Base-by-base conservation (phyloP, 2,329 filamentous ascomycete species). In the Hypoxylon rubiginosum region DNA sequence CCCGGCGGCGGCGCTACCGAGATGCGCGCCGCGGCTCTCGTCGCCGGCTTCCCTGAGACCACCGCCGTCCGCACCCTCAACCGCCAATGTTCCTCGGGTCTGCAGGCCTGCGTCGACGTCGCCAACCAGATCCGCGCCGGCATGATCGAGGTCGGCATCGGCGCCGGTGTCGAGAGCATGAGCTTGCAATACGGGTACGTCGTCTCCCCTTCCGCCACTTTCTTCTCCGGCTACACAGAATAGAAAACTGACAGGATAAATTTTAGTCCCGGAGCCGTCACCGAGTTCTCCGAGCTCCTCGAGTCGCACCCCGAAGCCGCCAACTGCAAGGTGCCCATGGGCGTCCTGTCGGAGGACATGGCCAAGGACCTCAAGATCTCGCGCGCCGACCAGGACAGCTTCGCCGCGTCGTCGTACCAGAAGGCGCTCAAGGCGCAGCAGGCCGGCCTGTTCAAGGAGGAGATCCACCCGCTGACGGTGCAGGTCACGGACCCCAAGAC, bases 241-340 rank as follows among this genome's bases (percentile, higher is more conserved):
- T 15, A 58, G 28, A 39, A 28, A 7, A 69, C 53, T 36, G 52
- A 11, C 11, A 45, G 17, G 15, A 13, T 43, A 59, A 43, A 43
- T 19, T 2, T 11, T 72, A 92, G 90, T 34, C 94, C 95, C 24
- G 85, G 84, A 48, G 96, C 96, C 67, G 95, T 98, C 15, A 88
- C 90, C 67, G 96, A 98, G 81, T 97, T 98, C 86, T 96, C 92
- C 30, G 93, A 97, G 53, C 87, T 93, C 57, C 89, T 98, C 69
- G 92, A 97, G 77, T 87, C 84, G 74, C 87, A 95, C 84, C 86
- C 89, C 70, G 91, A 96, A 78, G 88, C 94, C 24, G 92, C 92
- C 75, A 97, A 97, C 87, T 99, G 96, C 90, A 97, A 97, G 84
- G 95, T 98, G 2, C 91, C 94, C 79, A 98, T 98, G 96, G 95